Conservation (phyloP, 106 monocot genomes). For the Dendrobium nobile region DNA sequence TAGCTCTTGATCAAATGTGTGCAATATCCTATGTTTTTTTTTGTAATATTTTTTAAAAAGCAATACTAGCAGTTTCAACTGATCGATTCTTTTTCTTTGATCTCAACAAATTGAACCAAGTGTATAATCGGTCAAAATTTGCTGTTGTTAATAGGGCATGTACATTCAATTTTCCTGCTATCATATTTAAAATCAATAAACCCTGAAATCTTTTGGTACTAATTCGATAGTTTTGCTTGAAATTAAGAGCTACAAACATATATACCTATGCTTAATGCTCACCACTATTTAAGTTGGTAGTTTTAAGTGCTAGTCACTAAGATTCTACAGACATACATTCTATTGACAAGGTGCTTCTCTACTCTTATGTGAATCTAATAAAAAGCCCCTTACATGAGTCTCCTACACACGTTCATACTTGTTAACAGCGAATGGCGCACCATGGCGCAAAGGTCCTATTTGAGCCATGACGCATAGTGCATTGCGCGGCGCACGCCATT, state of each 20-base stretch:
- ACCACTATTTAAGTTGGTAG: neutral
- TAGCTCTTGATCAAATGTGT: neutral
- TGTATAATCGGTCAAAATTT: neutral
- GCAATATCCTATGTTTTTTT: neutral
- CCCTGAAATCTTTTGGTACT: neutral
- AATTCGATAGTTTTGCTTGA: neutral
- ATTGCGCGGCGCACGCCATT: too few relatives aligned
- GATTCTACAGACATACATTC: neutral
- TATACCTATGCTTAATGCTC: neutral
- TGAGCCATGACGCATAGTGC: too few relatives aligned
- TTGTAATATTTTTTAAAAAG: neutral
- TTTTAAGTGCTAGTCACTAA: neutral
- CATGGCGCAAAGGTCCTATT: too few relatives aligned
- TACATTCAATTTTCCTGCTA: neutral
- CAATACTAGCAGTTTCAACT: neutral
- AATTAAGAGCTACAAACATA: neutral
- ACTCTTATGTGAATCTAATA: neutral
- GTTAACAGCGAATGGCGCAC: too few relatives aligned
- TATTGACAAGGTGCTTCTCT: neutral
- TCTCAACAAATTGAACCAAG: neutral
- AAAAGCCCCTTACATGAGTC: neutral
- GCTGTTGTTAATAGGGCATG: neutral
- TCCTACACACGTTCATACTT: too few relatives aligned
- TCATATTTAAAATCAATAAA: neutral
- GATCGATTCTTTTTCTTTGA: neutral